phyloP scores from a whole-genome alignment of 306 rosid genomes.

The Trifolium subterraneum region DNA sequence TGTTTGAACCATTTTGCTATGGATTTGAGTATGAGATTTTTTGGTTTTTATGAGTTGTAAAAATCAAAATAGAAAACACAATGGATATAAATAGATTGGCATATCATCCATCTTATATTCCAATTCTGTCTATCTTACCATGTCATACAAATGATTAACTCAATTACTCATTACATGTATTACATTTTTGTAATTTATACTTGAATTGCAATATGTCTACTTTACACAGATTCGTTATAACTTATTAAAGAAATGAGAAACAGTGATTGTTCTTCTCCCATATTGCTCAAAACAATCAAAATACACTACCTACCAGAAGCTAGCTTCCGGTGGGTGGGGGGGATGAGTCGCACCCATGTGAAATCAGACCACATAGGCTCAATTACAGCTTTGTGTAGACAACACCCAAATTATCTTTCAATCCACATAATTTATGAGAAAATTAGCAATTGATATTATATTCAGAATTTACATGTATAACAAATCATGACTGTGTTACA shows the following conservation, averaged over 20 bases:
- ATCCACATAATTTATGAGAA: background rate
- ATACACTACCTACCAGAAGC: no score
- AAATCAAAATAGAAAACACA: conserved; percentile 6
- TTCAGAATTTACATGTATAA: background rate
- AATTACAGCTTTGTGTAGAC: background rate
- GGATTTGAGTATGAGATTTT: conserved; percentile 39
- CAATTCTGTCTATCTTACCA: background rate
- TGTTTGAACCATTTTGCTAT: conserved; percentile 35
- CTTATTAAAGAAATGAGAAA: background rate
- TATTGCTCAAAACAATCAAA: no score
- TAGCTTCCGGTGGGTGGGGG: no score
- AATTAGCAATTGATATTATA: background rate
- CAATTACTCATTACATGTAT: background rate
- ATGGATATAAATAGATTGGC: conserved; percentile 13
- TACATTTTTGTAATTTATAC: conserved; percentile 16
- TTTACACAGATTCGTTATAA: background rate
- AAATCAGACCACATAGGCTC: background rate
- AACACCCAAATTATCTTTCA: background rate
- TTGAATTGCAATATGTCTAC: background rate
- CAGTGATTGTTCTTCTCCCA: no score
- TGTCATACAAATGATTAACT: conserved; percentile 19
- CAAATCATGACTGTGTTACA: background rate
- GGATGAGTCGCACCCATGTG: background rate
- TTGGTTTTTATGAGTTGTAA: conserved; percentile 11
- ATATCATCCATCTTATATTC: conserved; percentile 11